Evolutionary conservation across 1,139 yeast genomes (phyloP).

Genomic region (Meyerozyma sp.): DNA sequence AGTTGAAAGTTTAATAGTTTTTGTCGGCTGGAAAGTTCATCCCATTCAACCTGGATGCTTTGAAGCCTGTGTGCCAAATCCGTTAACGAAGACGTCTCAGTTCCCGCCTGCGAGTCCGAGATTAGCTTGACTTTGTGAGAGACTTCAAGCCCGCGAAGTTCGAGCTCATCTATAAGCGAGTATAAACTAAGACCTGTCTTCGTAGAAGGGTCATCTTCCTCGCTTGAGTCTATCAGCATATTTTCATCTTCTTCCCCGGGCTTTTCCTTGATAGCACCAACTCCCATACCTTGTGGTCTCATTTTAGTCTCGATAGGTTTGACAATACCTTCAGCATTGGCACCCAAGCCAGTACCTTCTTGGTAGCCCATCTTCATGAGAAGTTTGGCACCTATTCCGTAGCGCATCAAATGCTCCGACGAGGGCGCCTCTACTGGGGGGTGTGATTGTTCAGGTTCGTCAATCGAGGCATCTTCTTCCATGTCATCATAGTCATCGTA

Average conservation of each 20-base stretch:
- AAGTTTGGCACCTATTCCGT: slow-evolving; percentile 84
- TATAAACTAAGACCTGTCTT: slow-evolving; percentile 15
- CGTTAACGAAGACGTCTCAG: background rate
- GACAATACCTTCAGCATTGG: slow-evolving; percentile 62
- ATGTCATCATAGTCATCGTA: background rate
- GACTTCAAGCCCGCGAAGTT: slow-evolving; percentile 20
- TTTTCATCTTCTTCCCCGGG: slow-evolving; percentile 3
- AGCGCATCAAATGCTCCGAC: slow-evolving; percentile 16
- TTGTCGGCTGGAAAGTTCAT: slow-evolving; percentile 21
- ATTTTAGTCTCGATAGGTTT: slow-evolving; percentile 70
- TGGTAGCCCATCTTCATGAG: slow-evolving; percentile 84
- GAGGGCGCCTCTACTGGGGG: background rate
- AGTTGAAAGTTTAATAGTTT: background rate
- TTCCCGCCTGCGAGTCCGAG: slow-evolving; percentile 7
- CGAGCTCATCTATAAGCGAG: slow-evolving; percentile 22
- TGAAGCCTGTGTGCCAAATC: slow-evolving; percentile 44
- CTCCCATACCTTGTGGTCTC: slow-evolving; percentile 66
- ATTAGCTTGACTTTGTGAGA: slow-evolving; percentile 22
- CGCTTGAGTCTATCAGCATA: slow-evolving; percentile 2
- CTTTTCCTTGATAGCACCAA: slow-evolving; percentile 55
- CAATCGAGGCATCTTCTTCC: background rate
- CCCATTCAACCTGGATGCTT: slow-evolving; percentile 45
- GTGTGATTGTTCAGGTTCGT: background rate
- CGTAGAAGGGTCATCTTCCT: slow-evolving; percentile 4
- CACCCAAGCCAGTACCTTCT: slow-evolving; percentile 80